Base-by-base conservation (phyloP, 495 filamentous ascomycete genomes). In the Pseudomonodictys pantanalensis region DNA sequence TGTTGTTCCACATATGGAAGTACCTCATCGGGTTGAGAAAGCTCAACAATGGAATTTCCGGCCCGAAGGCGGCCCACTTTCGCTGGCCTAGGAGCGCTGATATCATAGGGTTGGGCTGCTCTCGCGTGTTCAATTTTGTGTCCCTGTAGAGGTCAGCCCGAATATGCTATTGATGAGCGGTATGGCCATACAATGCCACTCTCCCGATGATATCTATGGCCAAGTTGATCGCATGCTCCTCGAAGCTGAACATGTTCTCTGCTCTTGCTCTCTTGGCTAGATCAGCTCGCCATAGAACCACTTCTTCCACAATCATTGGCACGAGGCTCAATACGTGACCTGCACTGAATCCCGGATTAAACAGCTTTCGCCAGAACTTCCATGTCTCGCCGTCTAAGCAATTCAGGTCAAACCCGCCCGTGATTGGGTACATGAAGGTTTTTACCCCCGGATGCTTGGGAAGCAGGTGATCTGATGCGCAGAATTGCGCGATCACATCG, bases 191-290 rank as follows among this genome's bases (percentile, higher is more conserved):
- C 43, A 47, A 22, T 17, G 43, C 24, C 5, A 47, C 20, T 28
- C 29, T 32, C 1, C 62, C 71, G 33, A 74, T 74, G 15, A 74
- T 52, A 53, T 74, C 71, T 18, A 74, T 52, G 12, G 72, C 64
- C 1, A 72, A 55, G 15, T 53, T 47, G 2, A 60, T 69, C 7
- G 63, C 52, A 8, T 26, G 50, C 15, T 71, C 69, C 38, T 75
- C 69, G 47, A 73, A 44, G 5, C 24, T 23, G 26, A 75, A 70
- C 0, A 67, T 53, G 7, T 41, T 41, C 38, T 68, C 64, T 12
- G 52, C 54, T n/a, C 52, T 53, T 15, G 66, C 68, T 42, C 62
- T 32, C 12, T 38, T 35, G 3, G 12, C 12, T 7, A 75, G 52
- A 11, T 58, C 65, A 10, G 66, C 44, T 29, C 53, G 54, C 48